These are phyloP conservation scores for Myriangium duriaei DNA, from an alignment of 2,329 filamentous ascomycete species.

Conservation along the genomic window DNA sequence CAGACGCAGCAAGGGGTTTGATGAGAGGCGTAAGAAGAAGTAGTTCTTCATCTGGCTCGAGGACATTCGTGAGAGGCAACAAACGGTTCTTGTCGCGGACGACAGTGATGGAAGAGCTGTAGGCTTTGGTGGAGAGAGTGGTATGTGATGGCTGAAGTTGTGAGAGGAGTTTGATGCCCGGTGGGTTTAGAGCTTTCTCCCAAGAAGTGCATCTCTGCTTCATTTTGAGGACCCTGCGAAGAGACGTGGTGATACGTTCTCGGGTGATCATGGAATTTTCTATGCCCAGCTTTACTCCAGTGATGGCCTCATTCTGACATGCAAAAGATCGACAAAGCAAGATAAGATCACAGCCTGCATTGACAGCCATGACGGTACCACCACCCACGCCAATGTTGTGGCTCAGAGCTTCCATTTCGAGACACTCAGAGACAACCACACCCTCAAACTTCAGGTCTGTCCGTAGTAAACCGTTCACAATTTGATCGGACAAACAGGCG, in stretches of 20 bases:
- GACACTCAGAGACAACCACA: conserved; percentile 85
- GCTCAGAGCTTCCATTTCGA: conserved; percentile 92
- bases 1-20: conserved; percentile 83
- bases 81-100: conserved; percentile 79
- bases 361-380: conserved; percentile 93
- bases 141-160: conserved; percentile 74
- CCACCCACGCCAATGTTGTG: conserved; percentile 96
- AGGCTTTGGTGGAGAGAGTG: conserved; percentile 68
- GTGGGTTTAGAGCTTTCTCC: conserved; percentile 80
- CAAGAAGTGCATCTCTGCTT: conserved; percentile 82
- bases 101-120: conserved; percentile 85
- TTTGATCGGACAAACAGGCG: conserved; percentile 82
- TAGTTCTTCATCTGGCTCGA: conserved; percentile 79
- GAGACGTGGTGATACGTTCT: conserved; percentile 65
- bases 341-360: conserved; percentile 87
- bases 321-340: conserved; percentile 79
- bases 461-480: conserved; percentile 80
- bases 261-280: conserved; percentile 82
- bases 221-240: conserved; percentile 64
- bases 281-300: conserved; percentile 74
- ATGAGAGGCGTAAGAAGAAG: conserved; percentile 78
- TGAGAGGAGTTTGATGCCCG: conserved; percentile 62
- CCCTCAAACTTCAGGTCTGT: conserved; percentile 81
- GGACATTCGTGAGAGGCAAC: conserved; percentile 66
- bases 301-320: conserved; percentile 83